phyloP scores from a whole-genome alignment of 164 flowering plant species.

The Sedum album region DNA sequence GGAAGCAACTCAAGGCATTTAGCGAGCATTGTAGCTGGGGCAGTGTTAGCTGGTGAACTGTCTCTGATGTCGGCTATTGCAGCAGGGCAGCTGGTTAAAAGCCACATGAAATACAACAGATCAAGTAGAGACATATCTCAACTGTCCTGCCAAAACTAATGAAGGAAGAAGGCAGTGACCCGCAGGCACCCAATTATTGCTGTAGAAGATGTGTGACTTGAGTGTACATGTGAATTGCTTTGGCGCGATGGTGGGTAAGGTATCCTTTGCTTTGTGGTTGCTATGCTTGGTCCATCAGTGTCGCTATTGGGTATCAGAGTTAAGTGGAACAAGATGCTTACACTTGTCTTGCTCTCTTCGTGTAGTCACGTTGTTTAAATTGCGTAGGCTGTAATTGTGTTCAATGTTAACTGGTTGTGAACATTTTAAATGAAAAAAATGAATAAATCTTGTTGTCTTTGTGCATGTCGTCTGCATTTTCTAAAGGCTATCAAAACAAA shows the following conservation, averaged over 20 bases:
- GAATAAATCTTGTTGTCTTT: too few relatives aligned
- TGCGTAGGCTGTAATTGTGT: too few relatives aligned
- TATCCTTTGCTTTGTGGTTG: not conserved
- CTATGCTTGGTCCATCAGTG: not conserved
- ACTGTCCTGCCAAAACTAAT: slow-evolving; percentile 17
- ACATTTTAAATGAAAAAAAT: too few relatives aligned
- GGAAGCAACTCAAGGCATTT: slow-evolving; percentile 64
- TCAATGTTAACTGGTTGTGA: too few relatives aligned
- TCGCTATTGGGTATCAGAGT: too few relatives aligned
- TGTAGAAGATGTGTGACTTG: not conserved
- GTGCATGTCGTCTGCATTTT: too few relatives aligned
- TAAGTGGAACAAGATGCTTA: too few relatives aligned
- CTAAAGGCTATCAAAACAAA: too few relatives aligned
- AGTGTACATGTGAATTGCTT: slow-evolving; percentile 3
- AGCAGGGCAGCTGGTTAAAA: slow-evolving; percentile 72
- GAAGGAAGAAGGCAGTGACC: not conserved
- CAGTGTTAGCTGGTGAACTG: slow-evolving; percentile 82
- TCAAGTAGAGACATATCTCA: slow-evolving; percentile 55
- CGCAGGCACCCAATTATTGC: not conserved
- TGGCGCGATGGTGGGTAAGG: not conserved
- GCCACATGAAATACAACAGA: slow-evolving; percentile 93
- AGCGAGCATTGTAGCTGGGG: slow-evolving; percentile 65
- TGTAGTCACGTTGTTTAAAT: too few relatives aligned
- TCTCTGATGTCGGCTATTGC: slow-evolving; percentile 80
- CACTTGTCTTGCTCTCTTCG: too few relatives aligned